Conservation (phyloP, 129 eudicot genomes). For the Helianthus annuus region HanXRQr2.0-SUNRISE NC_035437.2:138281490-138281989, state of each 20-base stretch:
- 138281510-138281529: not conserved
- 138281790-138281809: slow-evolving; percentile 31
- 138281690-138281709: slow-evolving; percentile 43
- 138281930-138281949: slow-evolving; percentile 70
- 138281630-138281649: slow-evolving; percentile 10
- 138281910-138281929: slow-evolving; percentile 63
- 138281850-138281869: slow-evolving; percentile 71
- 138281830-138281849: slow-evolving; percentile 70
- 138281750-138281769: slow-evolving; percentile 34
- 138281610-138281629: too few relatives aligned
- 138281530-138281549: not conserved
- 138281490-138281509: slow-evolving; percentile 9
- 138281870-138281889: slow-evolving; percentile 68
- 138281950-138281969: slow-evolving; percentile 65
- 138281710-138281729: slow-evolving; percentile 83
- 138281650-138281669: slow-evolving; percentile 4
- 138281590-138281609: not conserved
- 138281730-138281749: slow-evolving; percentile 64
- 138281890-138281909: slow-evolving; percentile 49
- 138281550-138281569: too few relatives aligned
- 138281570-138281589: not conserved
- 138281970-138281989: slow-evolving; percentile 85
- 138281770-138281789: slow-evolving; percentile 32
- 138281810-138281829: slow-evolving; percentile 67
- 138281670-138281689: slow-evolving; percentile 2